Conservation (phyloP, 129 eudicot genomes). For the Tanacetum coccineum region DNA sequence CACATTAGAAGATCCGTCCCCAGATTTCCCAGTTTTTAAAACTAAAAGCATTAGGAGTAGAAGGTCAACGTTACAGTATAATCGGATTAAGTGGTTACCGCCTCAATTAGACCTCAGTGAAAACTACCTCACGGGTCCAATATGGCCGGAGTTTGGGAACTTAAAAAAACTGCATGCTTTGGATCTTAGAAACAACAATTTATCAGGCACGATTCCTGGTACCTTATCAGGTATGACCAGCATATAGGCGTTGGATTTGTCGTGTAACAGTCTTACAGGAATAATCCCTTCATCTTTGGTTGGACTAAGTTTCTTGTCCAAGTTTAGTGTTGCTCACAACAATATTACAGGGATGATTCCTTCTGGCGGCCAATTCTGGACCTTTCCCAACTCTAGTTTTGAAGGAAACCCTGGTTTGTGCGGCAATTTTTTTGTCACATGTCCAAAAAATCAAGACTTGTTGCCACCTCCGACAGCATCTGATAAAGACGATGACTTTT, state of each 20-base stretch:
- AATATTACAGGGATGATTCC: slow-evolving; percentile 42
- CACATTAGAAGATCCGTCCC: slow-evolving; percentile 33
- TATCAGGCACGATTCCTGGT: slow-evolving; percentile 47
- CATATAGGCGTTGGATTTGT: slow-evolving; percentile 51
- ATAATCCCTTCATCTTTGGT: slow-evolving; percentile 43
- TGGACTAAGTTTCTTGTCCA: slow-evolving; percentile 31
- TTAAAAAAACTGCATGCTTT: slow-evolving; percentile 43
- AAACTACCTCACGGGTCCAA: slow-evolving; percentile 26
- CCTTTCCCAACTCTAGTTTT: slow-evolving; percentile 46
- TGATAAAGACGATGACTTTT: not conserved
- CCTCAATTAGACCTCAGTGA: slow-evolving; percentile 43
- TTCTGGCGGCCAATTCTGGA: slow-evolving; percentile 37
- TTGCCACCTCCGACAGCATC: not conserved
- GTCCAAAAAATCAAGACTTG: slow-evolving; percentile 11
- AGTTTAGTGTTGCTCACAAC: slow-evolving; percentile 14
- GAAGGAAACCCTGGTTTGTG: slow-evolving; percentile 42
- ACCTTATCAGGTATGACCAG: slow-evolving; percentile 43
- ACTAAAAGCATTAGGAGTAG: slow-evolving; percentile 23
- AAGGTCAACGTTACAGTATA: slow-evolving; percentile 32
- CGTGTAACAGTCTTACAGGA: slow-evolving; percentile 41
- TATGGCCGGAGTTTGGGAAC: no score
- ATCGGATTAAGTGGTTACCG: slow-evolving; percentile 39
- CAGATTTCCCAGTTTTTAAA: slow-evolving; percentile 41
- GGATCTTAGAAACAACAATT: slow-evolving; percentile 42
- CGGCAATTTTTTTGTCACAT: not conserved